Evolutionary conservation across 179 eudicot genomes (phyloP), one percentile per base, ranked within the genome.

Genomic region (Corrigiola litoralis): DNA sequence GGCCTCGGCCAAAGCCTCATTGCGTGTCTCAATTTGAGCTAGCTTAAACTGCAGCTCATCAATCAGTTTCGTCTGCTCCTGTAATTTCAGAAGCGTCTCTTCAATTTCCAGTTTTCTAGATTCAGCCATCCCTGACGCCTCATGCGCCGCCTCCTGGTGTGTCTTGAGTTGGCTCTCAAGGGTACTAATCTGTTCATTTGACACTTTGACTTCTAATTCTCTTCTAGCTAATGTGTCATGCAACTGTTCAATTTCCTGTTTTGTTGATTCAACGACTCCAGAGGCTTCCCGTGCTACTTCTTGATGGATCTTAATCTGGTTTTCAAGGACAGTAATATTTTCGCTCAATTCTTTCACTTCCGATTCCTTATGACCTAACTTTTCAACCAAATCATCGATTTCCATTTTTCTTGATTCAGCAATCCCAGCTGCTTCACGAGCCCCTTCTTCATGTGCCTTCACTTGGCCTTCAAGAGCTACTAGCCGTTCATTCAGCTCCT

Each of bases 51-150:
- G 71, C 68, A 86, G 41, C 61, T 85, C 83, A 36, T 81, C 85
- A 33, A 76, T 37, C 62, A 62, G 44, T 61, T 83, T 78, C 67
- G 79, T 84, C 63, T 77, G 63, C 58, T 74, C 83, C 55, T 72
- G 81, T 56, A 77, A 59, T 67, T 84, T 88, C 71, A 61, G 46
- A 8, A 69, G 63, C 46, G 77, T 65, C 72, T 76, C 72, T 53
- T 86, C 94, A 58, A 87, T 65, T 73, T 86, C 91, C 27, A 64
- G 61, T 57, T 81, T 87, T 47, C 78, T 77, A 57, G 81, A 70
- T 71, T 91, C 90, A 8, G 84, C 79, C 20, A 75, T 52, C 29
- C 67, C 74, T 33, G 72, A 69, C 41, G 81, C 70, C 54, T 83
- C 87, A 33, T 73, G 66, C 50, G 77, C 81, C 66, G 76, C 76